Percentiles rank a stretch among this genome's conserved stretches.
These are phyloP conservation scores for Chloropicon primus DNA, from an alignment of 139 green algal species.

Conservation along the genomic window DNA sequence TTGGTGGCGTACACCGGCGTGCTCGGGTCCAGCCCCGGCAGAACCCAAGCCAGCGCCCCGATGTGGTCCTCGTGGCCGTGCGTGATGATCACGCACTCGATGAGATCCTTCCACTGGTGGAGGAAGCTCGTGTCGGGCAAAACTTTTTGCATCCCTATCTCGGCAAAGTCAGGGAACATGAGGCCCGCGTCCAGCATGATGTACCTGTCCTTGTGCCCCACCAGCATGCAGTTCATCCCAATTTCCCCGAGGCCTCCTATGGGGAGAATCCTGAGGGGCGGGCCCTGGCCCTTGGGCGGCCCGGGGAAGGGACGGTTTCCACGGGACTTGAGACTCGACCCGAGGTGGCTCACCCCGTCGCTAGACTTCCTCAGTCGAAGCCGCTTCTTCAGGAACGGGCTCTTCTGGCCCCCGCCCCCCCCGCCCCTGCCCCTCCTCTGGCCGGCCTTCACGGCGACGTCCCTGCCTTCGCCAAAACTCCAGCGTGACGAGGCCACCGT, in stretches of 20 bases:
- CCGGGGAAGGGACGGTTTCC: constrained; percentile 34
- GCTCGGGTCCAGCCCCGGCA: constrained; percentile 80
- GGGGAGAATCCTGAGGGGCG: constrained; percentile 82
- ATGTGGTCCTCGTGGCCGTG: constrained; percentile 98
- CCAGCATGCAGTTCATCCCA: constrained; percentile 99
- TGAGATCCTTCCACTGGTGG: constrained; percentile 83
- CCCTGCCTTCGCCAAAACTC: neutral
- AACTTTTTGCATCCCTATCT: constrained; percentile 95
- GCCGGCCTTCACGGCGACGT: neutral
- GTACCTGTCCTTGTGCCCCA: constrained; percentile 88
- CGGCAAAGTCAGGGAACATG: constrained; percentile 97
- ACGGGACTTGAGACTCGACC: neutral
- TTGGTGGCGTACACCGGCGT: constrained; percentile 76
- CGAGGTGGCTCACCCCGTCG: constrained; percentile 19
- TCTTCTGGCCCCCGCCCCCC: neutral
- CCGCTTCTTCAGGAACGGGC: neutral
- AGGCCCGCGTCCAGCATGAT: constrained; percentile 96
- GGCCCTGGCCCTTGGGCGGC: constrained; percentile 45
- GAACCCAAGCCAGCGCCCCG: constrained; percentile 85
- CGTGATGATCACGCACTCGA: constrained; percentile 94
- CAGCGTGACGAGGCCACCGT: no score
- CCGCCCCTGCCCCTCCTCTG: neutral
- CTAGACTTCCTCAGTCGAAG: neutral
- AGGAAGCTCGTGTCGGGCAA: constrained; percentile 93
- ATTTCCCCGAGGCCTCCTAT: constrained; percentile 96